These are phyloP conservation scores for Phytophthora citrophthora DNA, from an alignment of 352 stramenopile genomes.

Conservation along the genomic window DNA sequence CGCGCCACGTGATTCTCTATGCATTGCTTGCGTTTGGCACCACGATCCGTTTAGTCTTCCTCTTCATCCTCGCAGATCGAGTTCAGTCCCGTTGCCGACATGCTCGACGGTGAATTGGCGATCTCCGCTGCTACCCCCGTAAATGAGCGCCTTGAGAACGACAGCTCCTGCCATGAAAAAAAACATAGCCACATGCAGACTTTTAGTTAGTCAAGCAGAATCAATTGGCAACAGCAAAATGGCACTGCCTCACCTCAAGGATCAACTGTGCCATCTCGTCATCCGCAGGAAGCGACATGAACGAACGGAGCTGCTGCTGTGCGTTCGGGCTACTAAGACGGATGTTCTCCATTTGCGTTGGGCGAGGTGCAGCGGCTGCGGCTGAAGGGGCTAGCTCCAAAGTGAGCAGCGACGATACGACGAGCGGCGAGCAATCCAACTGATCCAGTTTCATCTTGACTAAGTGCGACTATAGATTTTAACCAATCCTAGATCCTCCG, in stretches of 20 bases:
- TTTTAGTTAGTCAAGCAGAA: slow-evolving; percentile 4
- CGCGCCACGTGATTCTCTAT: slow-evolving; percentile 16
- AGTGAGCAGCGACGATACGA: slow-evolving; percentile 27
- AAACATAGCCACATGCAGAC: not conserved
- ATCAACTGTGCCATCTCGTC: slow-evolving; percentile 82
- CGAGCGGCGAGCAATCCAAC: slow-evolving; percentile 27
- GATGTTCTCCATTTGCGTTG: slow-evolving; percentile 41
- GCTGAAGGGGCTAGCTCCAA: slow-evolving; percentile 12
- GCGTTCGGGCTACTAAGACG: slow-evolving; percentile 37
- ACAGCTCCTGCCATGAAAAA: slow-evolving; percentile 51
- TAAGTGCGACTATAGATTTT: slow-evolving; percentile 2
- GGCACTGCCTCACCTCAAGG: slow-evolving; percentile 54
- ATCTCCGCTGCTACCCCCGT: slow-evolving; percentile 66
- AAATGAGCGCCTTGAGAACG: slow-evolving; percentile 63
- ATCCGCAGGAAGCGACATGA: slow-evolving; percentile 69
- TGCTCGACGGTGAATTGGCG: slow-evolving; percentile 63
- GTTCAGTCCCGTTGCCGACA: slow-evolving; percentile 62
- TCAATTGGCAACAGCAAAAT: not conserved
- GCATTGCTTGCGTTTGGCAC: slow-evolving; percentile 23
- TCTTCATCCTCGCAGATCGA: slow-evolving; percentile 69
- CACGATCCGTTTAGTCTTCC: slow-evolving; percentile 36
- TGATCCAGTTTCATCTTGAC: not conserved
- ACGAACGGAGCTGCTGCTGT: slow-evolving; percentile 76
- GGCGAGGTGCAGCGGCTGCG: not conserved
- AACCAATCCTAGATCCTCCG: not conserved